These are phyloP conservation scores for Fusarium chaquense DNA, from an alignment of 2,329 filamentous ascomycete genomes.

Conservation along the genomic window DNA sequence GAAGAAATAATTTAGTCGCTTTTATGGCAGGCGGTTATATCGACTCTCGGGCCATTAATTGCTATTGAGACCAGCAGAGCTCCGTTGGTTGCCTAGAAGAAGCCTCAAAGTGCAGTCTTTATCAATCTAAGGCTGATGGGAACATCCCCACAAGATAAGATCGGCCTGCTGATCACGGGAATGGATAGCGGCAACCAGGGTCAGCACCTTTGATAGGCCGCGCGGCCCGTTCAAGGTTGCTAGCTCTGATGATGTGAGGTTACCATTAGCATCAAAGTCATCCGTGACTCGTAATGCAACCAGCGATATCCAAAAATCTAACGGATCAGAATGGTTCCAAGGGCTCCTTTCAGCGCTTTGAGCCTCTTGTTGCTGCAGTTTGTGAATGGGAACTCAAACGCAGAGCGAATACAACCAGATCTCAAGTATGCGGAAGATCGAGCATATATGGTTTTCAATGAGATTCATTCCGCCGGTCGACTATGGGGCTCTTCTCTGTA, in stretches of 20 bases:
- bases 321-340: slow-evolving; percentile 32
- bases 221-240: slow-evolving; percentile 34
- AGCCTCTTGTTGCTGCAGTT: slow-evolving; percentile 23
- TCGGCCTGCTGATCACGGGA: slow-evolving; percentile 25
- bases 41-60: too few species aligned
- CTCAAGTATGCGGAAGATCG: slow-evolving; percentile 60
- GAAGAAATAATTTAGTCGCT: too few species aligned
- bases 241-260: slow-evolving; percentile 6
- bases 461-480: slow-evolving; percentile 76
- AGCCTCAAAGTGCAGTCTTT: slow-evolving; percentile 3
- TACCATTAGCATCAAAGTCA: slow-evolving; percentile 1
- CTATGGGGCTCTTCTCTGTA: slow-evolving; percentile 80
- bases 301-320: background rate
- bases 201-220: slow-evolving; percentile 32
- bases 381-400: slow-evolving; percentile 1
- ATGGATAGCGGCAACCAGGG: slow-evolving; percentile 19
- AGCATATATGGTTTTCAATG: slow-evolving; percentile 77
- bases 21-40: too few species aligned
- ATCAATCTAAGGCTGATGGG: slow-evolving; percentile 37
- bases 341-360: slow-evolving; percentile 17
- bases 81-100: background rate
- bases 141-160: slow-evolving; percentile 32
- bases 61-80: too few species aligned
- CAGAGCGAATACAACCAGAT: slow-evolving; percentile 51
- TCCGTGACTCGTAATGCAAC: background rate